Percentiles rank a stretch among this genome's conserved stretches.
Conservation (phyloP, 2,329 filamentous ascomycete species). For the Rosellinia necatrix region DNA sequence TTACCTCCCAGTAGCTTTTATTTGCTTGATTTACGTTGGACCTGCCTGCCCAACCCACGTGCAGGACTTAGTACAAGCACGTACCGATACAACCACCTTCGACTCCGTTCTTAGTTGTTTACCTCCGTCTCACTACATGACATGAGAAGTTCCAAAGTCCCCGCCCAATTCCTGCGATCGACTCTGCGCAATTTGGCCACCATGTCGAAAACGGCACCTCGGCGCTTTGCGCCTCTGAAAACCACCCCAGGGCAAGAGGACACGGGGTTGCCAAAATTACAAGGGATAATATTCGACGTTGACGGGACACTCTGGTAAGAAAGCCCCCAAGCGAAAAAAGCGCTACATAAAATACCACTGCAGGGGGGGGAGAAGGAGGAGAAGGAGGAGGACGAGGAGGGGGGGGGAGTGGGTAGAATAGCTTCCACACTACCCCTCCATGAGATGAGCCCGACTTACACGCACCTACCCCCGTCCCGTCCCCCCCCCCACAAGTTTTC, state of each 20-base stretch:
- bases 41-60: too few relatives aligned
- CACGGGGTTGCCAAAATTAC: slow-evolving; percentile 51
- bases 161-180: neutral
- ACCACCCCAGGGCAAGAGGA: slow-evolving; percentile 40
- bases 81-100: neutral
- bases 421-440: too few relatives aligned
- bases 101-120: too few relatives aligned
- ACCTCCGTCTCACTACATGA: neutral
- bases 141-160: slow-evolving; percentile 18
- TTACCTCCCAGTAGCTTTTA: too few relatives aligned
- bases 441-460: too few relatives aligned
- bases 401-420: neutral
- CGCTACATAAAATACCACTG: too few relatives aligned
- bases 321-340: neutral
- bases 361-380: too few relatives aligned
- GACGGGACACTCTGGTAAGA: slow-evolving; percentile 91
- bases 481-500: too few relatives aligned
- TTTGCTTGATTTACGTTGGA: too few relatives aligned
- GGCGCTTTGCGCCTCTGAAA: slow-evolving; percentile 62
- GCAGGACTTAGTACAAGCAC: too few relatives aligned
- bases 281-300: slow-evolving; percentile 83
- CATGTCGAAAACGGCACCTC: slow-evolving; percentile 48
- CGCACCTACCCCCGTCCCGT: too few relatives aligned
- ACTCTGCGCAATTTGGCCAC: slow-evolving; percentile 44
- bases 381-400: too few relatives aligned